Conservation (phyloP, 768 basidiomycete species). For the Serpula lacrymans region DNA sequence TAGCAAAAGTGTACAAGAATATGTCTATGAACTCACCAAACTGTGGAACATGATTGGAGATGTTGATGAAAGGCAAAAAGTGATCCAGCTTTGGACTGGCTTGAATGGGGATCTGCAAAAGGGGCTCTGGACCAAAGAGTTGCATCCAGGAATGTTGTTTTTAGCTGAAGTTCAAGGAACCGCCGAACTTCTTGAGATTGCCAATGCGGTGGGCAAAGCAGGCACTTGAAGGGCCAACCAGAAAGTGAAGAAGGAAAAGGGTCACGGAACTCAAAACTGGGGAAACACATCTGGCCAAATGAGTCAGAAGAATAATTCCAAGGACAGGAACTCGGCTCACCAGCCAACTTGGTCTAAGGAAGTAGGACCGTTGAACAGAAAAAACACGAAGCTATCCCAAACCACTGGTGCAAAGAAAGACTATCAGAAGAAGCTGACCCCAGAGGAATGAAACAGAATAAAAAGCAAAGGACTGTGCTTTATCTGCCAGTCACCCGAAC, state of each 20-base stretch:
- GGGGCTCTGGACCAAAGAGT: constrained; percentile 24
- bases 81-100: constrained; percentile 34
- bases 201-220: constrained; percentile 17
- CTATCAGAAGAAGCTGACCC: no score
- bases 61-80: constrained; percentile 21
- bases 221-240: no score
- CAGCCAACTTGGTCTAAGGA: no score
- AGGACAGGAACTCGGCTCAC: no score
- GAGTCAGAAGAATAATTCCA: no score
- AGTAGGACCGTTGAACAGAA: no score
- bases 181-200: constrained; percentile 31
- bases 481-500: constrained; percentile 22
- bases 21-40: constrained; percentile 30
- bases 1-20: constrained; percentile 25
- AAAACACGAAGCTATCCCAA: no score
- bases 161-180: constrained; percentile 23
- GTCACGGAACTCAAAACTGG: no score
- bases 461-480: constrained; percentile 27
- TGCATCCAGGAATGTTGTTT: constrained; percentile 20
- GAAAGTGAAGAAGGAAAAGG: no score
- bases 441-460: no score
- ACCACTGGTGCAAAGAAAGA: no score
- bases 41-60: constrained; percentile 31
- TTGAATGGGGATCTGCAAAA: constrained; percentile 20
- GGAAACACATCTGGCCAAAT: no score